These are phyloP conservation scores for Bryum argenteum DNA, from an alignment of 225 moss, liverwort and hornwort genomes.

Conservation along the genomic window DNA sequence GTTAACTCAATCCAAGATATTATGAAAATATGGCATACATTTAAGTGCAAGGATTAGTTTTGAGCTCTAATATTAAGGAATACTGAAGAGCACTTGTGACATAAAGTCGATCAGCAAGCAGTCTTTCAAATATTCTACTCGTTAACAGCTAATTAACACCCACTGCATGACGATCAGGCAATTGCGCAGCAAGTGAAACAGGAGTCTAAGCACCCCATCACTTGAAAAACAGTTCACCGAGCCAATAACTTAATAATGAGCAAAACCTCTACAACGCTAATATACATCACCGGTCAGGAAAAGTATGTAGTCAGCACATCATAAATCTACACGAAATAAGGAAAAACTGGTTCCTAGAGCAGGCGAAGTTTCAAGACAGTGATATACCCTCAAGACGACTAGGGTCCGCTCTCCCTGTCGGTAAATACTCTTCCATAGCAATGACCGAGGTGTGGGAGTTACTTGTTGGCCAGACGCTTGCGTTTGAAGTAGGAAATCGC, in stretches of 20 bases:
- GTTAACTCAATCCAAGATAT: no score
- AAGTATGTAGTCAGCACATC: conserved; percentile 14
- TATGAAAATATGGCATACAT: no score
- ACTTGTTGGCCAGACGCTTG: conserved; percentile 34
- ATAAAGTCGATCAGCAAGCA: no score
- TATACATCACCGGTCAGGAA: conserved; percentile 13
- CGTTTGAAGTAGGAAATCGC: background rate
- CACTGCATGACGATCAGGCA: background rate
- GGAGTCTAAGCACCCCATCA: background rate
- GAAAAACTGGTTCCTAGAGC: background rate
- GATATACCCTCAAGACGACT: background rate
- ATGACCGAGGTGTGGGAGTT: background rate
- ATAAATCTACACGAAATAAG: conserved; percentile 10
- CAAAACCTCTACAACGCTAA: conserved; percentile 14
- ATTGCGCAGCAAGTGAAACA: background rate
- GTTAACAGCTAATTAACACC: background rate
- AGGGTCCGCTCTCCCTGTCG: background rate
- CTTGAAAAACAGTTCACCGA: background rate
- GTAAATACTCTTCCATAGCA: background rate
- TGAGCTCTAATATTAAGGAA: no score
- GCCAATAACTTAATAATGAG: conserved; percentile 1
- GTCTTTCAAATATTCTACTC: no score
- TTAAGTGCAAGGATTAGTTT: no score
- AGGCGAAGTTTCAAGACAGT: background rate
- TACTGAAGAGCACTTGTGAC: no score